Base-by-base conservation (phyloP, 352 stramenopile species). In the Globisporangium rhizosaccharum region DNA sequence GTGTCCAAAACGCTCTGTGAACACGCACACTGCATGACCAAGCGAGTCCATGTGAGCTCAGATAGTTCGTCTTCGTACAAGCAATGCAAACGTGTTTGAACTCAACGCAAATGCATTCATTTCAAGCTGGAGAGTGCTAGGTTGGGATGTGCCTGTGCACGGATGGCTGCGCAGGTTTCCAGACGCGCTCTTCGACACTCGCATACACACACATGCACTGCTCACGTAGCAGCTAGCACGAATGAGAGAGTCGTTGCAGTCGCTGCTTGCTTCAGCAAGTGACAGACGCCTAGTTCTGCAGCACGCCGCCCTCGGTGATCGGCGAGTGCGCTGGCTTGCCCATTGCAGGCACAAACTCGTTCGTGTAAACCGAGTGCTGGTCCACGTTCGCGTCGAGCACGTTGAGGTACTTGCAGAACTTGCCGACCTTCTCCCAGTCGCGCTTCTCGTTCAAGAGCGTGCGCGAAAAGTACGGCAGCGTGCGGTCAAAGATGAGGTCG, bases 331-430 rank as follows among this genome's bases (percentile, higher is more conserved):
- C 59, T 18, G 72, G 65, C 51, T 80, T 80, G 58, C 72, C 72
- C 72, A 80, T 80, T 46, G 72, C 56, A 9, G 72, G 72, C 36
- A 80, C 72, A 30, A 80, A 70, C 51, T 80, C 72, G 66, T 80
- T 80, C 47, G 69, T 72, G 66, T 75, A 80, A n/a, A 80, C 72
- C 55, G 72, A 75, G 69, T 80, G 67, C 63, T 80, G 72, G 69
- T 80, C 67, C 18, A 80, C 67, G 8, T 57, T 57, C 39, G 60
- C 64, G 59, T 80, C 72, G 45, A 80, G 62, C 46, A 80, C 72
- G 39, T 80, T 67, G 17, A 80, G 57, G 64, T 80, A 80, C 67
- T 80, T 80, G 64, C 72, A 80, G 56, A 80, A 80, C 50, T 71
- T 73, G 67, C 72, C 72, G 15, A 80, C 72, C 54, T 80, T 80